A percentile compares a stretch with the other conserved stretches of the same genome.
Evolutionary conservation across 805 yeast species (phyloP).

Genomic region (Cyberlindnera maritima): DNA sequence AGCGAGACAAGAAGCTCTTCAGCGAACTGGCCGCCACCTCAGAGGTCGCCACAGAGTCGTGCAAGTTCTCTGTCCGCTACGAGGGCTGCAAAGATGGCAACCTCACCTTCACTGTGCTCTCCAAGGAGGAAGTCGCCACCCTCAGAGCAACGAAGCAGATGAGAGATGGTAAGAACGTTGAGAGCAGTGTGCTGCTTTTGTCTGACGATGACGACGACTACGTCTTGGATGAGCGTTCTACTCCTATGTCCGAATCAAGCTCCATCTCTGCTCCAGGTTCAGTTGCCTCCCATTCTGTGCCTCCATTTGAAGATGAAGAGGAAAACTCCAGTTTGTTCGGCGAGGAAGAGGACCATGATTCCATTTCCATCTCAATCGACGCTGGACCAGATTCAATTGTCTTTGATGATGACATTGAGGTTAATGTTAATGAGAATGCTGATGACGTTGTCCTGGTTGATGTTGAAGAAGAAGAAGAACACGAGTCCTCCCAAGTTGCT

Average conservation of each 20-base stretch:
- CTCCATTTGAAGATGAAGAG: background rate
- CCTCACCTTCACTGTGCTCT: conserved; percentile 4
- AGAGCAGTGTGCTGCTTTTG: background rate
- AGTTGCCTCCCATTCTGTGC: too few species aligned
- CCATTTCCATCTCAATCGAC: background rate
- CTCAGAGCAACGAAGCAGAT: background rate
- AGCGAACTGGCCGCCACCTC: background rate
- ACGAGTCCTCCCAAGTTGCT: too few species aligned
- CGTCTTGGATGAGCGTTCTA: background rate
- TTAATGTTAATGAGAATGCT: background rate
- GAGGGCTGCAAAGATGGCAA: conserved; percentile 2
- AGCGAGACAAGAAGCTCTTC: background rate
- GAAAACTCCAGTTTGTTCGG: background rate
- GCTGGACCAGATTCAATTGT: too few species aligned
- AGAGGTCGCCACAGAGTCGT: background rate
- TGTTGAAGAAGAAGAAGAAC: too few species aligned
- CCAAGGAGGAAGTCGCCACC: conserved; percentile 1
- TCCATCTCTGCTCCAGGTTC: too few species aligned
- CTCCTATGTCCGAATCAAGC: background rate
- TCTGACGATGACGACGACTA: background rate
- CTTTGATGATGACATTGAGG: background rate
- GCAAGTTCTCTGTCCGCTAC: conserved; percentile 7
- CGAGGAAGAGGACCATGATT: background rate
- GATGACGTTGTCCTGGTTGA: background rate
- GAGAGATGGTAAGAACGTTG: background rate